Evolutionary conservation across 345 rosid genomes (phyloP).

Genomic region (Rhodamnia argentea): DNA sequence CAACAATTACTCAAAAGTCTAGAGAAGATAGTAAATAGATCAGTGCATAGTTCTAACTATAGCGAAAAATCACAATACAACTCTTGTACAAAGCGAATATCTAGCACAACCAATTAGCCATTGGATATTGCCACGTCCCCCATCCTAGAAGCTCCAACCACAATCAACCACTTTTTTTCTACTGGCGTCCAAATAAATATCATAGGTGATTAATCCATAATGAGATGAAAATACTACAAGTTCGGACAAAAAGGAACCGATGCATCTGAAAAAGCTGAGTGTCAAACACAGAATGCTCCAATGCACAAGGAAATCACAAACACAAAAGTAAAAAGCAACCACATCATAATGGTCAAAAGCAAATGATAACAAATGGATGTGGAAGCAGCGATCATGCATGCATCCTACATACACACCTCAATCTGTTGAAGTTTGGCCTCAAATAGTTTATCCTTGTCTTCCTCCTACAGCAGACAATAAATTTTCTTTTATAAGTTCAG

Average conservation of each 20-base stretch:
- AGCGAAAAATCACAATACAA: not conserved
- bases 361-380: not conserved
- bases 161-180: not conserved
- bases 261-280: not conserved
- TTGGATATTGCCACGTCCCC: not conserved
- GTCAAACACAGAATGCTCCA: not conserved
- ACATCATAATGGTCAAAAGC: not conserved
- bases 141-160: not conserved
- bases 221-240: not conserved
- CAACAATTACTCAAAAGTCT: not conserved
- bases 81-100: not conserved
- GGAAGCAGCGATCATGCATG: not conserved
- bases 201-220: not conserved
- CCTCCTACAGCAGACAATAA: conserved; percentile 41
- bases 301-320: not conserved
- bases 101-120: not conserved
- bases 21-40: not conserved
- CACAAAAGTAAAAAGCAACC: not conserved
- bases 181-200: not conserved
- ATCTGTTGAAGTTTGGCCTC: conserved; percentile 91
- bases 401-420: conserved; percentile 38
- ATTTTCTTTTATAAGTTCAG: not conserved
- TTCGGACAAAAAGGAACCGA: not conserved
- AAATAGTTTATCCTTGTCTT: conserved; percentile 72
- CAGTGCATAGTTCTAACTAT: not conserved